phyloP scores from a whole-genome alignment of 352 stramenopile species.

The Phytopythium vexans region DNA sequence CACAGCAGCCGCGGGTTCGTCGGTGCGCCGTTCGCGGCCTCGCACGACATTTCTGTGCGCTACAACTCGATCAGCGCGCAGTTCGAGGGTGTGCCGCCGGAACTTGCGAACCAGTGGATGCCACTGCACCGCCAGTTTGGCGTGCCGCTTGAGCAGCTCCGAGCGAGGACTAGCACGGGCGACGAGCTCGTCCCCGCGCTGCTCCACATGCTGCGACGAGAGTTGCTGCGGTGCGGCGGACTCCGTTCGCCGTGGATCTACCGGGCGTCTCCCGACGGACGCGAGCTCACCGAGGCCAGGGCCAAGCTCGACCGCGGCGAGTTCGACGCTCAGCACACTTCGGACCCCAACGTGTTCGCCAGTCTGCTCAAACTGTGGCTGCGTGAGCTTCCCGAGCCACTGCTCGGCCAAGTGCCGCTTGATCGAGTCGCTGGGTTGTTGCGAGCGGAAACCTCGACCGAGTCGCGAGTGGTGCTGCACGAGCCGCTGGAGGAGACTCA shows the following conservation, averaged over 20 bases:
- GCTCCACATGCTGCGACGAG: slow-evolving; percentile 48
- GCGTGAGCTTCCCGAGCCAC: slow-evolving; percentile 40
- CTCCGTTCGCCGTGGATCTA: slow-evolving; percentile 56
- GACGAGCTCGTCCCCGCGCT: slow-evolving; percentile 41
- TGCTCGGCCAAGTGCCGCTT: slow-evolving; percentile 15
- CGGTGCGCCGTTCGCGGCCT: slow-evolving; percentile 41
- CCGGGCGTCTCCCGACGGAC: slow-evolving; percentile 42
- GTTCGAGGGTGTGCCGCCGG: slow-evolving; percentile 37
- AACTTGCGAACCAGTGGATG: slow-evolving; percentile 18
- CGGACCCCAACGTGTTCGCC: slow-evolving; percentile 50
- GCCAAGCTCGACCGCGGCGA: slow-evolving; percentile 40
- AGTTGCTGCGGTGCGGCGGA: slow-evolving; percentile 42
- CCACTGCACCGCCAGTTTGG: slow-evolving; percentile 53
- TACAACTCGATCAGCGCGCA: slow-evolving; percentile 57
- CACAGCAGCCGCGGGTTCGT: slow-evolving; percentile 33
- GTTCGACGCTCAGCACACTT: slow-evolving; percentile 29
- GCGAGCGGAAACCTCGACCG: too few species aligned
- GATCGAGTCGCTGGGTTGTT: too few species aligned
- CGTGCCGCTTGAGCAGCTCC: slow-evolving; percentile 19
- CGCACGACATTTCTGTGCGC: slow-evolving; percentile 44
- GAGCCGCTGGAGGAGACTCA: neutral
- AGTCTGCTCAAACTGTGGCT: slow-evolving; percentile 68
- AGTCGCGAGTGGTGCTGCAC: slow-evolving; percentile 14
- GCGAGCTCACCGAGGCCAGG: slow-evolving; percentile 37
- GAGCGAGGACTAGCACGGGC: slow-evolving; percentile 6